Percentiles rank a stretch among this genome's conserved stretches.
Conservation (phyloP, 2,329 filamentous ascomycete genomes). For the Cladophialophora immunda region DNA sequence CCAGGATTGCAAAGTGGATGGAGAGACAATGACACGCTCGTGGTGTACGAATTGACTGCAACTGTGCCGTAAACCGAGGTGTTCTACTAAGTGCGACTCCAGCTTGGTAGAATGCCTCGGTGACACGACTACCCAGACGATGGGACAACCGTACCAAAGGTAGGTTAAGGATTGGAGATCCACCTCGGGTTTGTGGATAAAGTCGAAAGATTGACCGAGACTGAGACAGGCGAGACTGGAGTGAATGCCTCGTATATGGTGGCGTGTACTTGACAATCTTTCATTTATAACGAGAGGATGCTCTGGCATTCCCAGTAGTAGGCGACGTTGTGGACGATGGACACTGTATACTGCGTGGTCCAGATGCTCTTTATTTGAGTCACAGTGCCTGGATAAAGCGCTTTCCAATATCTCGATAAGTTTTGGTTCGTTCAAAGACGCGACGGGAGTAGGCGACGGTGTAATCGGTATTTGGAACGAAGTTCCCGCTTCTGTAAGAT, state of each 20-base stretch:
- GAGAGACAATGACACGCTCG: constrained; percentile 9
- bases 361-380: neutral
- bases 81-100: neutral
- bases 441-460: no score
- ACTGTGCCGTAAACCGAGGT: neutral
- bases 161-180: constrained; percentile 17
- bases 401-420: neutral
- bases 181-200: constrained; percentile 15
- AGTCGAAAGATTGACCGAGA: constrained; percentile 14
- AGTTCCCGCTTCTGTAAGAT: no score
- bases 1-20: constrained; percentile 8
- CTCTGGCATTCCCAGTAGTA: neutral
- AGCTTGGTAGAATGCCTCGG: constrained; percentile 15
- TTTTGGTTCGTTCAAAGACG: neutral
- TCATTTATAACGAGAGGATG: neutral
- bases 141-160: constrained; percentile 6
- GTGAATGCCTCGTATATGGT: constrained; percentile 13
- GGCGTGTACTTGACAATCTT: neutral
- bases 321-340: neutral
- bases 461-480: no score
- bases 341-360: neutral
- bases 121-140: constrained; percentile 14
- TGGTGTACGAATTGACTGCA: neutral
- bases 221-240: constrained; percentile 10
- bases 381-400: neutral